Evolutionary conservation across 2,329 filamentous ascomycete species (phyloP).

Genomic region (Phaeosphaeriaceae sp.): DNA sequence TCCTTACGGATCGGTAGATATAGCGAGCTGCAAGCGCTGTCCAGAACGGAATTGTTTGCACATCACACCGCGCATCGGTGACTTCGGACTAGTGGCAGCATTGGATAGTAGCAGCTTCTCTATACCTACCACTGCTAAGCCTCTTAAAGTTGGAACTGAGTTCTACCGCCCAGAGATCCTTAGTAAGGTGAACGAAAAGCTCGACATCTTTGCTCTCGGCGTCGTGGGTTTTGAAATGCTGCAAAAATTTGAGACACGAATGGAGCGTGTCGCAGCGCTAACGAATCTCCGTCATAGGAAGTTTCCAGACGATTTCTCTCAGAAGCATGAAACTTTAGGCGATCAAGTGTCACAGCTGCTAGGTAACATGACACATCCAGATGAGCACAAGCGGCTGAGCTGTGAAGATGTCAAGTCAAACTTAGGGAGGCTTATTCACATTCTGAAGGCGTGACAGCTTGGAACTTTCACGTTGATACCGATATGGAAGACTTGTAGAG

Average conservation of each 20-base stretch:
- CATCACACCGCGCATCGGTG: slow-evolving; percentile 67
- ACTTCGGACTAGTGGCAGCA: slow-evolving; percentile 70
- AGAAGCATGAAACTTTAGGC: slow-evolving; percentile 25
- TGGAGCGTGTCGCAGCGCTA: slow-evolving; percentile 50
- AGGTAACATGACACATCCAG: slow-evolving; percentile 38
- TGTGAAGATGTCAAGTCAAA: slow-evolving; percentile 39
- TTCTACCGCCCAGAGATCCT: slow-evolving; percentile 62
- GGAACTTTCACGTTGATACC: neutral
- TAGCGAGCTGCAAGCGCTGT: slow-evolving; percentile 57
- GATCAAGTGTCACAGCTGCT: slow-evolving; percentile 33
- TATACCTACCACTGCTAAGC: slow-evolving; percentile 39
- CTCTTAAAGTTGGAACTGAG: slow-evolving; percentile 61
- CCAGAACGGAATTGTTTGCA: slow-evolving; percentile 45
- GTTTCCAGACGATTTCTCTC: slow-evolving; percentile 38
- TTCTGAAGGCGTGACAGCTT: slow-evolving; percentile 14
- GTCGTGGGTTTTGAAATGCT: slow-evolving; percentile 69
- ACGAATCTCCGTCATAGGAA: slow-evolving; percentile 39
- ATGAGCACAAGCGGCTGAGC: slow-evolving; percentile 35
- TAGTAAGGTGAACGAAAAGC: slow-evolving; percentile 53
- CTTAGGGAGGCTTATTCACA: slow-evolving; percentile 26
- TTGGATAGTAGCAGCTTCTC: slow-evolving; percentile 49
- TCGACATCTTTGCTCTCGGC: slow-evolving; percentile 68
- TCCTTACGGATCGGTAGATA: slow-evolving; percentile 55
- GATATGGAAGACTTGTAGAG: neutral
- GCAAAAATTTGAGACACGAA: slow-evolving; percentile 55